Base-by-base conservation (phyloP, 352 stramenopile species). In the Phytopythium chamaehyphon region DNA sequence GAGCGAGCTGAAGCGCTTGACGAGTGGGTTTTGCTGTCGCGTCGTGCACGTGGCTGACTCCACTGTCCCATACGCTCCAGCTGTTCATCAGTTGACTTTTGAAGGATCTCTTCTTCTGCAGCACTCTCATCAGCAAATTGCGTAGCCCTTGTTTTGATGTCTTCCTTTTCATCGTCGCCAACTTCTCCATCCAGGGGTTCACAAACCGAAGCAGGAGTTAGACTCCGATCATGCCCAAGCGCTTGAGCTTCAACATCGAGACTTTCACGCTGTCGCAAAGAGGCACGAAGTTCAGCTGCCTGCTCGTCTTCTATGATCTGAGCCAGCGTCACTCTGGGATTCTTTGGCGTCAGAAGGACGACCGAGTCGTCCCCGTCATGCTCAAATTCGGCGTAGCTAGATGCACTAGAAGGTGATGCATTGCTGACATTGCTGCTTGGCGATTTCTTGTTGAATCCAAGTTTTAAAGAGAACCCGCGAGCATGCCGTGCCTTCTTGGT, bases 21-120 rank as follows among this genome's bases (percentile, higher is more conserved):
- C 12, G 66, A 61, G 47, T 68, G 62, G 11, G 59, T 55, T 51
- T 73, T 83, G 38, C 66, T 71, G 40, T 64, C 71, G 3, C 68
- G 74, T 16, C 64, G 64, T 14, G 66, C 63, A 37, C 76, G 75
- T 14, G 79, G 73, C 42, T 84, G 55, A 19, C 81, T 83, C 82
- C 82, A 93, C 63, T 93, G 82, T 8, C 82, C 82, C 54, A 92
- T 66, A 8, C 69, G 57, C 53, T 80, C 66, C 45, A 86, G 76
- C 47, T 86, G 69, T 40, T 85, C 74, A 6, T 78, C 66, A 42
- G 52, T 61, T 54, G 54, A 57, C 40, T 57, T 62, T 24, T 74
- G 60, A 9, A 62, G 50, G 21, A 61, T 57, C 44, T 61, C 58
- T 35, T 71, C 47, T 48, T 66, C 36, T 70, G 60, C 14, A 59